Conservation (phyloP, 2,329 filamentous ascomycete genomes). For the Chrysosphaeria jannelii region DNA sequence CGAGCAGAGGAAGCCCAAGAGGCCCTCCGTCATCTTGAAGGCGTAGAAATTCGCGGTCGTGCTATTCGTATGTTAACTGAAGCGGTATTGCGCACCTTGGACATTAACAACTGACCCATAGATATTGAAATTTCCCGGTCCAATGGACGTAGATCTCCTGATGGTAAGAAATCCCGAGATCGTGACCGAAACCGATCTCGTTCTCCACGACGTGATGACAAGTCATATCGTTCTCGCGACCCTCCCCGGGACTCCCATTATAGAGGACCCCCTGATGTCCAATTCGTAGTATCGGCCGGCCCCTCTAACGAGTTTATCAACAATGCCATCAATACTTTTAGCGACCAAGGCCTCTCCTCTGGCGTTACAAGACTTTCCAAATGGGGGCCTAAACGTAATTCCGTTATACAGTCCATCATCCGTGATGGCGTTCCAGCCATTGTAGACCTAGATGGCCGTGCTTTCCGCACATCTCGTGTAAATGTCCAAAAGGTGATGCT, state of each 20-base stretch:
- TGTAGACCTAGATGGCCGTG: slow-evolving; percentile 38
- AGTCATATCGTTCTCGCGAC: slow-evolving; percentile 24
- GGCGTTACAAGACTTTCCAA: slow-evolving; percentile 58
- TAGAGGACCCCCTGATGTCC: slow-evolving; percentile 59
- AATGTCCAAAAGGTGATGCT: slow-evolving; percentile 44
- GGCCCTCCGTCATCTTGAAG: slow-evolving; percentile 54
- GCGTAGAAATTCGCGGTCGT: slow-evolving; percentile 54
- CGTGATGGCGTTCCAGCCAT: slow-evolving; percentile 72
- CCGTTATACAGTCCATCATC: slow-evolving; percentile 61
- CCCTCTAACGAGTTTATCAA: slow-evolving; percentile 51
- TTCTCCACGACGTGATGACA: slow-evolving; percentile 8
- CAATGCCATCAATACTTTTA: slow-evolving; percentile 56
- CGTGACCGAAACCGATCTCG: background rate
- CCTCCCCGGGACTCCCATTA: slow-evolving; percentile 33
- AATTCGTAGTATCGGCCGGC: slow-evolving; percentile 56
- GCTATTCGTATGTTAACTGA: slow-evolving; percentile 51
- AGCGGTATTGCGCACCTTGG: background rate
- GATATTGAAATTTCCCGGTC: slow-evolving; percentile 36
- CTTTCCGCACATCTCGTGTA: slow-evolving; percentile 61
- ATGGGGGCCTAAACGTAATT: slow-evolving; percentile 35
- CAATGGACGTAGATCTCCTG: slow-evolving; percentile 34
- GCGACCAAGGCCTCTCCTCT: slow-evolving; percentile 36
- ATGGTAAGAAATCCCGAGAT: slow-evolving; percentile 38
- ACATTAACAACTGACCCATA: slow-evolving; percentile 5
- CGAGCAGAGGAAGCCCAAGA: slow-evolving; percentile 40